Base-by-base conservation (phyloP, 805 yeast genomes). In the Candida pseudofarinosa region DNA sequence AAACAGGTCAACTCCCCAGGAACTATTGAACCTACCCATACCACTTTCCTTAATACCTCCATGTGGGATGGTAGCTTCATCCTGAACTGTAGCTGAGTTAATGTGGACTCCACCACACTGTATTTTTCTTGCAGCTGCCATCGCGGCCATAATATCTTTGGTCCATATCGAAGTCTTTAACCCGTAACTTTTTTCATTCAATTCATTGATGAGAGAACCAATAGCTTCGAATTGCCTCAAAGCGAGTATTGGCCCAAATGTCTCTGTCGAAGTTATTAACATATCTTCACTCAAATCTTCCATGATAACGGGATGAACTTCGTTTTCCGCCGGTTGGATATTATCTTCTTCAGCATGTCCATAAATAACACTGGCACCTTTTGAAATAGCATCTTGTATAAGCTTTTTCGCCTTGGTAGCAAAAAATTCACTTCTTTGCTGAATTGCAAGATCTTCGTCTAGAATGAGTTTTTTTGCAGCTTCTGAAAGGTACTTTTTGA, bases 1-100 rank as follows among this genome's bases (percentile, higher is more conserved):
- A 45, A 73, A 74, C 46, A 66, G 72, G 30, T 67, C 65, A 19
- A 73, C 50, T 0, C 78, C 78, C 77, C 77, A 73, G 8, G 38
- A 41, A 48, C 62, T 44, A 63, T 73, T 47, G 59, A 63, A 55
- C 55, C 71, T 35, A 39, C 72, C 67, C 55, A 65, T 43, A 43
- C 75, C 56, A 56, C 66, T 44, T 55, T 57, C 46, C 57, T 72
- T 62, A 43, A 74, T 44, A 14, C 77, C 78, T 1, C 79, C 78
- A 48, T 73, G 78, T 0, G 78, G 78, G 7, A 59, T 41, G 5
- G 63, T 56, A 15, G 67, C 49, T 43, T 65, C 71, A 41, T 66
- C 71, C 41, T 53, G 60, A 3, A 69, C 40, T 2, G 69, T 63
- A 5, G 63, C 46, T 12, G 55, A 43, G 47, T 66, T 65, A 37